Percentiles rank a stretch among this genome's conserved stretches.
Evolutionary conservation across 345 rosid genomes (phyloP).

Genomic region (Camelina neglecta): DNA sequence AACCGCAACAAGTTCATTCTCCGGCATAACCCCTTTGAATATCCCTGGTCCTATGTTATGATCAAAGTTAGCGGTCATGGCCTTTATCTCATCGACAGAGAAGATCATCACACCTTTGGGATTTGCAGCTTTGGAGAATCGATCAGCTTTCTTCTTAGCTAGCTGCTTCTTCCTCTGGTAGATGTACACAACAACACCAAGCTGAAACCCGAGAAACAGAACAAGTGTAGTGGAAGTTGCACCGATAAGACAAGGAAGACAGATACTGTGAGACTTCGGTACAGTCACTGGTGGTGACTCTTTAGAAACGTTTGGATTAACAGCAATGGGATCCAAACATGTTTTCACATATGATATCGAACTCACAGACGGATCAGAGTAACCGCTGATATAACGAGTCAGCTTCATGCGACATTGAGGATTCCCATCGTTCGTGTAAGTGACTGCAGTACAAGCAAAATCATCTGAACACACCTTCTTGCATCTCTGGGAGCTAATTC

Average conservation of each 20-base stretch:
- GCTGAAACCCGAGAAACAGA: constrained; percentile 56
- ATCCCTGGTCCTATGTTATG: constrained; percentile 58
- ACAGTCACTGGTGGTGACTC: constrained; percentile 34
- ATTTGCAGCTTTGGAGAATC: constrained; percentile 44
- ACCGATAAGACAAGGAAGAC: constrained; percentile 65
- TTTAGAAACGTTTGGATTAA: constrained; percentile 50
- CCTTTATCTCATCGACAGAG: constrained; percentile 65
- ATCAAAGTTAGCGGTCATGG: constrained; percentile 59
- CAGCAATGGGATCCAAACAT: constrained; percentile 72
- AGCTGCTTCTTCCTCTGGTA: constrained; percentile 55
- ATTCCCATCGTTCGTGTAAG: constrained; percentile 62
- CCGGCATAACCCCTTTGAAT: constrained; percentile 66
- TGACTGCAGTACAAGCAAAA: constrained; percentile 60
- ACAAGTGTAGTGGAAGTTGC: constrained; percentile 60
- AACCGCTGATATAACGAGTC: constrained; percentile 66
- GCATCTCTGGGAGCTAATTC: constrained; percentile 58
- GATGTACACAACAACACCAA: constrained; percentile 54
- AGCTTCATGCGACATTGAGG: constrained; percentile 57
- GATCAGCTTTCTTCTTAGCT: constrained; percentile 52
- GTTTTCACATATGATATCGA: constrained; percentile 69
- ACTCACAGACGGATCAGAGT: constrained; percentile 64
- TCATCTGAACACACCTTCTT: constrained; percentile 55
- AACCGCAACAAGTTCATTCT: constrained; percentile 58
- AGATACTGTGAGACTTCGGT: constrained; percentile 38
- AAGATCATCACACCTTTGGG: constrained; percentile 65